Conservation (phyloP, 148 eudicot genomes). For the Camellia sinensis region DNA sequence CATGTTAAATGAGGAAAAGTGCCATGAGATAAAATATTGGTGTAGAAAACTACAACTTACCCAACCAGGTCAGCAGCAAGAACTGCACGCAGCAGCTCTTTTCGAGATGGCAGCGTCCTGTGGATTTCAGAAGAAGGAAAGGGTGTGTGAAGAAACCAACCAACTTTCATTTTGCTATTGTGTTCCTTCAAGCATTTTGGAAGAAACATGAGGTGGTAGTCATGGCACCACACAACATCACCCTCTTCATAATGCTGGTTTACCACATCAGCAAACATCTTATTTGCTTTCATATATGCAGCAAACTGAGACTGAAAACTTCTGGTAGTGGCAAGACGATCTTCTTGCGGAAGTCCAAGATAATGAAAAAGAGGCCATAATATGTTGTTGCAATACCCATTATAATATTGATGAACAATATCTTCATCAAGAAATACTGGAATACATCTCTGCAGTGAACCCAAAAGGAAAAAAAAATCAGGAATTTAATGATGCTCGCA, state of each 20-base stretch:
- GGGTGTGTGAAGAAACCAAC: constrained; percentile 97
- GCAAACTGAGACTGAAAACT: constrained; percentile 92
- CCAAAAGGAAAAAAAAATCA: background rate
- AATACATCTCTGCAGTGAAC: constrained; percentile 68
- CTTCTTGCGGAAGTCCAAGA: constrained; percentile 95
- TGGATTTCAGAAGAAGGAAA: constrained; percentile 96
- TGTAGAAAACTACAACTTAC: constrained; percentile 33
- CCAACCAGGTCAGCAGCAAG: constrained; percentile 91
- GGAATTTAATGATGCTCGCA: background rate
- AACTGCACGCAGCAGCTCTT: constrained; percentile 72
- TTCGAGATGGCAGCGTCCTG: constrained; percentile 83
- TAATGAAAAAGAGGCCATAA: constrained; percentile 95
- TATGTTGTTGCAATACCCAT: constrained; percentile 92
- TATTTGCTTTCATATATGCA: constrained; percentile 83
- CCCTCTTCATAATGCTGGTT: constrained; percentile 76
- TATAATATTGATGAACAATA: constrained; percentile 85
- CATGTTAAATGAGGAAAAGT: background rate
- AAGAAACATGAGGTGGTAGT: constrained; percentile 93
- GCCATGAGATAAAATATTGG: background rate
- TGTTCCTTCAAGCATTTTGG: constrained; percentile 72
- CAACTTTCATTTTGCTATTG: constrained; percentile 81
- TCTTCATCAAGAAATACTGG: constrained; percentile 93
- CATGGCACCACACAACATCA: constrained; percentile 96
- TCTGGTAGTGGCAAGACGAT: constrained; percentile 85
- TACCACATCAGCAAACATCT: constrained; percentile 94